Conservation (phyloP, 2,329 filamentous ascomycete genomes). For the Orbilia blumenaviensis region DNA sequence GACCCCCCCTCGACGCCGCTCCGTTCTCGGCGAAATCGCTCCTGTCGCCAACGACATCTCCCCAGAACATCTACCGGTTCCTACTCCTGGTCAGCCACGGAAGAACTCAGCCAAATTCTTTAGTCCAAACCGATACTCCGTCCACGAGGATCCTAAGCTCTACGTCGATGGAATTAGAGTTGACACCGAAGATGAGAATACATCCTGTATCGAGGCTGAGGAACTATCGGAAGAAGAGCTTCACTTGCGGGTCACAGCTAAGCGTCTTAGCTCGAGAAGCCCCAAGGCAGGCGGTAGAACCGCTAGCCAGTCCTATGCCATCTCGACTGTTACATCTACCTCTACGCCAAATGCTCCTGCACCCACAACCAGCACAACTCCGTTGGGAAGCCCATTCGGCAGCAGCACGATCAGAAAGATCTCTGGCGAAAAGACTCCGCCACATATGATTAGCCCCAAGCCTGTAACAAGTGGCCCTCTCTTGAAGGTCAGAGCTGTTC, state of each 20-base stretch:
- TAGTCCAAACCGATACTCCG: conserved; percentile 58
- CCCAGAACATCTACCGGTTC: conserved; percentile 90
- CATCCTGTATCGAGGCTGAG: conserved; percentile 46
- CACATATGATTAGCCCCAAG: conserved; percentile 45
- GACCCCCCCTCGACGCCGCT: conserved; percentile 70
- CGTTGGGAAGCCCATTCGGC: conserved; percentile 28
- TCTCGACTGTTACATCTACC: conserved; percentile 5
- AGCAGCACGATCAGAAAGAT: conserved; percentile 41
- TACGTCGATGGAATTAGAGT: conserved; percentile 60
- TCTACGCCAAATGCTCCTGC: background rate
- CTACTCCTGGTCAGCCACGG: conserved; percentile 92
- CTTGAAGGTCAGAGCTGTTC: conserved; percentile 42
- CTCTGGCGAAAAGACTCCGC: conserved; percentile 49
- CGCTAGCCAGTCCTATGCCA: conserved; percentile 37
- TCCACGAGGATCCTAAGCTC: conserved; percentile 59
- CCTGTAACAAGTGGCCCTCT: conserved; percentile 28
- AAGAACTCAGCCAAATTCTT: conserved; percentile 68
- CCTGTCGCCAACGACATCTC: conserved; percentile 71
- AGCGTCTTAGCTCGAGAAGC: conserved; percentile 31
- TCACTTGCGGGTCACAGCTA: conserved; percentile 47
- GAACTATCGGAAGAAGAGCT: conserved; percentile 49
- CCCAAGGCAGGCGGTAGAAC: conserved; percentile 26
- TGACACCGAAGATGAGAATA: conserved; percentile 65
- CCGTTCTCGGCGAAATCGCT: conserved; percentile 92
- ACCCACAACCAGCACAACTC: conserved; percentile 20